Conservation (phyloP, 306 rosid genomes). For the Hippophae gyantsensis region DNA sequence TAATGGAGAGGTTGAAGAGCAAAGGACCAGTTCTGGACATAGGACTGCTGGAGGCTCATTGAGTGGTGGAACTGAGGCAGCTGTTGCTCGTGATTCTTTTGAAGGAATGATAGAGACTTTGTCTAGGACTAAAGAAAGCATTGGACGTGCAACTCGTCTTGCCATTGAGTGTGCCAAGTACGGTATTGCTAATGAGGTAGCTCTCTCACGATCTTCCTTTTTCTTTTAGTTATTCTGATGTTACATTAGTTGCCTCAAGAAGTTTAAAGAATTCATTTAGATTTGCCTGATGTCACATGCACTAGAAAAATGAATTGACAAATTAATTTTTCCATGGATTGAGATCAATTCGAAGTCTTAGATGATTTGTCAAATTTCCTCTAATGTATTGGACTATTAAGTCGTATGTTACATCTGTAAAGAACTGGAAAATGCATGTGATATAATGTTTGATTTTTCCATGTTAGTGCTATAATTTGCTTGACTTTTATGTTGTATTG, state of each 20-base stretch:
- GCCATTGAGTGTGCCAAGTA: conserved; percentile 98
- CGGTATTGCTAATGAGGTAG: conserved; percentile 96
- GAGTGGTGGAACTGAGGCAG: conserved; percentile 98
- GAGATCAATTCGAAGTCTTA: too few relatives aligned
- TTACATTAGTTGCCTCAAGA: background rate
- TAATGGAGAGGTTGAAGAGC: conserved; percentile 62
- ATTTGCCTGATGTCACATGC: background rate
- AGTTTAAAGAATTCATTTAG: background rate
- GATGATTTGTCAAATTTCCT: too few relatives aligned
- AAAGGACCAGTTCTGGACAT: conserved; percentile 61
- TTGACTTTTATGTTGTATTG: too few relatives aligned
- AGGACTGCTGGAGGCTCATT: conserved; percentile 61
- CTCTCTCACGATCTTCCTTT: conserved; percentile 11
- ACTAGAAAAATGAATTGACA: background rate
- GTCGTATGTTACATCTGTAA: too few relatives aligned
- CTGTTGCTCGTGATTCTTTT: conserved; percentile 98
- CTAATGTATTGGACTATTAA: too few relatives aligned
- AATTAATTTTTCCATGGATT: too few relatives aligned
- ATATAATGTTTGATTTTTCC: too few relatives aligned
- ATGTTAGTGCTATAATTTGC: too few relatives aligned
- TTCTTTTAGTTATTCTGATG: background rate
- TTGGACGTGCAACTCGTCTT: conserved; percentile 98
- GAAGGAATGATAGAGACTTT: conserved; percentile 99
- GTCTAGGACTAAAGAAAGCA: conserved; percentile 96
- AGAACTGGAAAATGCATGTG: too few relatives aligned